Percentiles rank a stretch among this genome's conserved stretches.
Evolutionary conservation across 1,139 yeast genomes (phyloP).

Genomic region (Magnusiomyces magnusii): DNA sequence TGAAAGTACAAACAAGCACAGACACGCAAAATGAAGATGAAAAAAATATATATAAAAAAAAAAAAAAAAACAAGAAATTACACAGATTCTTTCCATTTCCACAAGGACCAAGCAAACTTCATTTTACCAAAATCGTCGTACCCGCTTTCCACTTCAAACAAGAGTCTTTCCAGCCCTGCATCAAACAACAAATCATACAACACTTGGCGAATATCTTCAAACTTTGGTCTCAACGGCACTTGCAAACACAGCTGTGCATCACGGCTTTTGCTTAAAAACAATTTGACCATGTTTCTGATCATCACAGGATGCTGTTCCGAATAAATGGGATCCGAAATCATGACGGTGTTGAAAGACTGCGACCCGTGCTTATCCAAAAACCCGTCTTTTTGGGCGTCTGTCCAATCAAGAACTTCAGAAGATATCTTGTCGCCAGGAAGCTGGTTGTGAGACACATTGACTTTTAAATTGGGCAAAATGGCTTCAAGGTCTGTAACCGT

Average conservation of each 20-base stretch:
- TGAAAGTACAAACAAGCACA: no score
- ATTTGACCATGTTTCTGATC: slow-evolving; percentile 51
- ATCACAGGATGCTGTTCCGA: slow-evolving; percentile 72
- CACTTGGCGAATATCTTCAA: slow-evolving; percentile 51
- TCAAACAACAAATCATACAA: slow-evolving; percentile 48
- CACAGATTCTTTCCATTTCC: slow-evolving; percentile 21
- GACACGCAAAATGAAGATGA: no score
- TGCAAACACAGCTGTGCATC: slow-evolving; percentile 49
- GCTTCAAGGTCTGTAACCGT: slow-evolving; percentile 71
- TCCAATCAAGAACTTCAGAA: slow-evolving; percentile 71
- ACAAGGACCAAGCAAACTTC: slow-evolving; percentile 38
- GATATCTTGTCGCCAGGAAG: slow-evolving; percentile 24
- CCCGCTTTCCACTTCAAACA: slow-evolving; percentile 48
- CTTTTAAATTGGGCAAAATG: slow-evolving; percentile 58
- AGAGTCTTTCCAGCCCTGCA: slow-evolving; percentile 24
- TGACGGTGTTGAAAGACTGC: slow-evolving; percentile 45
- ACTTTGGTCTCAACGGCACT: slow-evolving; percentile 64
- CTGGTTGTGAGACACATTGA: slow-evolving; percentile 49
- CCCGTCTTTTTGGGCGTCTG: slow-evolving; percentile 42
- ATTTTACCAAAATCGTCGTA: slow-evolving; percentile 82
- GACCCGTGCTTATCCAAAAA: slow-evolving; percentile 20
- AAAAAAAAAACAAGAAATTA: neutral
- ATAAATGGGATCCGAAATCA: slow-evolving; percentile 84
- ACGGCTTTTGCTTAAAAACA: slow-evolving; percentile 31
- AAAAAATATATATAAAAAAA: no score